Evolutionary conservation across 2,329 filamentous ascomycete genomes (phyloP), one percentile per base, ranked within the genome.

Genomic region (Sporothrix inflata): DNA sequence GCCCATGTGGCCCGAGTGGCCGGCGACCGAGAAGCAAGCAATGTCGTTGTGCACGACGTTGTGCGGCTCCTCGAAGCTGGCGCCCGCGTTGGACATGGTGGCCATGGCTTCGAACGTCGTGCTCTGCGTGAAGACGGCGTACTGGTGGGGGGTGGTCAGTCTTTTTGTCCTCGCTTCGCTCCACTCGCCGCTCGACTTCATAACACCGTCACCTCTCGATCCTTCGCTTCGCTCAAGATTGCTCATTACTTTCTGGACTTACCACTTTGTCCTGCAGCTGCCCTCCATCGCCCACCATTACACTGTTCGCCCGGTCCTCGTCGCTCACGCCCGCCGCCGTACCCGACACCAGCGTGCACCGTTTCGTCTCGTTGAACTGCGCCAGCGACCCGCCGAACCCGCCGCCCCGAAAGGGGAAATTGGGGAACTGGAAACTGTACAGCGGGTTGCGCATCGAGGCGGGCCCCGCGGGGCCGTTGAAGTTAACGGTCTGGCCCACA

Each of bases 391-490:
- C 79, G 45, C 79, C 78, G 45, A 76, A 75, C 14, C 76, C 74
- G 74, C 78, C 76, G 73, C 76, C 60, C 70, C 79, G 77, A 19
- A 77, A 75, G 38, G 83, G 82, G 72, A 83, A 85, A 40, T 79
- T 76, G 78, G 76, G 85, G 78, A 87, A 89, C 1, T 75, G 79
- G 78, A 85, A 90, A 71, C 82, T 83, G 74, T 83, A 83, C 0
- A 90, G 78, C 3, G 88, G 88, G 76, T 89, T 90, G 19, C 76
- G 74, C 5, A 83, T 74, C 1, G 77, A 78, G 38, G 71, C 76
- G 34, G 45, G 70, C 34, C 79, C 79, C 0, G 70, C 53, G 2
- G 78, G 77, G 16, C 75, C 74, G 40, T 75, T 77, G 57, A 78
- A 74, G 0, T 71, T 71, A 57, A 79, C 49, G 12, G 74, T 75